A percentile compares a stretch with the other conserved stretches of the same genome.
phyloP scores from a whole-genome alignment of 2,329 filamentous ascomycete genomes.

The Trichoderma polysporum region DNA sequence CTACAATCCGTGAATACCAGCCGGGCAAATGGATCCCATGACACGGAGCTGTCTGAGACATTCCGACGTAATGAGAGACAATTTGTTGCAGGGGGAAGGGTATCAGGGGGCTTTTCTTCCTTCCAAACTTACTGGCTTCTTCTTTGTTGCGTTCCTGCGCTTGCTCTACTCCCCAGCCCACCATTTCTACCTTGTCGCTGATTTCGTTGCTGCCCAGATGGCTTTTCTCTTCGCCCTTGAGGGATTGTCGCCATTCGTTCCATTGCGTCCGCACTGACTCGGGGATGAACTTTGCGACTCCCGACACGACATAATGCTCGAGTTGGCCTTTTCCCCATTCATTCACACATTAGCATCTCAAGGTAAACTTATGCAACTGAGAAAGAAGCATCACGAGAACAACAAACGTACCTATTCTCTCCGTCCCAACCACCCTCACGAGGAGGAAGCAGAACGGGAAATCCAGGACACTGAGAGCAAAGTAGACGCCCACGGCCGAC shows the following conservation, averaged over 20 bases:
- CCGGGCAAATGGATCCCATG: not conserved
- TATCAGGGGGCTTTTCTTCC: not conserved
- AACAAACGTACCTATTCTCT: constrained; percentile 67
- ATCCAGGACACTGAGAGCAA: constrained; percentile 78
- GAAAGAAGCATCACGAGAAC: not conserved
- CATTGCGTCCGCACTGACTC: constrained; percentile 55
- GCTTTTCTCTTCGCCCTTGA: constrained; percentile 47
- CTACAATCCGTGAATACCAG: not conserved
- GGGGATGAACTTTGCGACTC: constrained; percentile 59
- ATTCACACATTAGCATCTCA: constrained; percentile 3
- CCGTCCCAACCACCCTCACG: constrained; percentile 78
- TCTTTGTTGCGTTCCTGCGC: constrained; percentile 60
- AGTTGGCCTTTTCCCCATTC: constrained; percentile 46
- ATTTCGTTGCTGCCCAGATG: constrained; percentile 44
- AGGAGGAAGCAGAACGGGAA: constrained; percentile 94
- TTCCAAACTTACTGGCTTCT: constrained; percentile 68
- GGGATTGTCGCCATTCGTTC: constrained; percentile 49
- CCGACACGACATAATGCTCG: constrained; percentile 67
- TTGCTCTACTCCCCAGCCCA: constrained; percentile 61
- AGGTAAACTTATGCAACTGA: not conserved
- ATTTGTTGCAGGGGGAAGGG: not conserved
- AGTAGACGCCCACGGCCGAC: constrained; percentile 88
- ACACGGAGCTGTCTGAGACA: constrained; percentile 5
- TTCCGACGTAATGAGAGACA: not conserved
- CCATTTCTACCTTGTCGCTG: constrained; percentile 50